Evolutionary conservation across 177 flowering plant species (phyloP).

Genomic region (Vitis hybrid): DNA sequence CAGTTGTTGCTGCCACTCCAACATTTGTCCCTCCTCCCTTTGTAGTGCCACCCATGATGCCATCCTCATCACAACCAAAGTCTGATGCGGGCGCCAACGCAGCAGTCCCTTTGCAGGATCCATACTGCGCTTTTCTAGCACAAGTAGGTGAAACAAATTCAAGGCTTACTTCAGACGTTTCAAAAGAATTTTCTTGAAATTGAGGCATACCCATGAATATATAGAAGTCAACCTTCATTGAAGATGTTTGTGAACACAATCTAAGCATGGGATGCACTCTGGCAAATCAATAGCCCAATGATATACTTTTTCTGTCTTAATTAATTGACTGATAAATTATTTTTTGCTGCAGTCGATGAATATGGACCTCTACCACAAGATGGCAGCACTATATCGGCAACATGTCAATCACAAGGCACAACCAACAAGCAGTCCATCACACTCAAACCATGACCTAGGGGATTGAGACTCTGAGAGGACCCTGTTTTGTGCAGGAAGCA

Average conservation of each 20-base stretch:
- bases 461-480: neutral
- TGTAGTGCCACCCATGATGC: constrained; percentile 25
- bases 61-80: constrained; percentile 17
- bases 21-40: constrained; percentile 31
- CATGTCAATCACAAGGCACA: constrained; percentile 31
- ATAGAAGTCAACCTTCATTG: too few species aligned
- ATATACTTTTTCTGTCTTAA: neutral
- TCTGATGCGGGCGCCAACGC: constrained; percentile 14
- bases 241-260: too few species aligned
- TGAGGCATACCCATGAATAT: too few species aligned
- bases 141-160: constrained; percentile 32
- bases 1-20: constrained; percentile 18
- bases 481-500: too few species aligned
- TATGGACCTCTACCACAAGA: constrained; percentile 58
- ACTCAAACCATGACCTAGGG: constrained; percentile 10
- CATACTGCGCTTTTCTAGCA: constrained; percentile 40
- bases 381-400: constrained; percentile 54
- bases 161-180: too few species aligned
- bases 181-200: too few species aligned
- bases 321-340: neutral
- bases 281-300: too few species aligned
- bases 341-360: constrained; percentile 49
- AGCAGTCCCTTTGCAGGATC: constrained; percentile 33
- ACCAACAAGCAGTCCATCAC: constrained; percentile 15
- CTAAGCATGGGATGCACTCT: too few species aligned